These are phyloP conservation scores for Luvunga scandens DNA, from an alignment of 345 rosid species.

Conservation along the genomic window DNA sequence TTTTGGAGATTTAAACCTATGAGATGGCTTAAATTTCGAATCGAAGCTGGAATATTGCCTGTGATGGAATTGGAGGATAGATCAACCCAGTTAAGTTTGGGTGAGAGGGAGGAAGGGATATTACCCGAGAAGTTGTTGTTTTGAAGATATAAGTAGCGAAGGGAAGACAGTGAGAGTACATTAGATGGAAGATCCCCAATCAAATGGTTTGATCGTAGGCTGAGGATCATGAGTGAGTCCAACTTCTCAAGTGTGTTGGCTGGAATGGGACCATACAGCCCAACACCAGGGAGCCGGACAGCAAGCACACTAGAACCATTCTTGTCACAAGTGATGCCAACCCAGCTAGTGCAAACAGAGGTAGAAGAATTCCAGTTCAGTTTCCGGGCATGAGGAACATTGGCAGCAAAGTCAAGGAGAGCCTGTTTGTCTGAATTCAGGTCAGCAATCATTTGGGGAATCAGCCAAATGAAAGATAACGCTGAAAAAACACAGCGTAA, in stretches of 20 bases:
- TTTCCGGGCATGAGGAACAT: conserved; percentile 69
- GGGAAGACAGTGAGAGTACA: conserved; percentile 69
- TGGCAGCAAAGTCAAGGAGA: conserved; percentile 64
- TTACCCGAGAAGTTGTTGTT: conserved; percentile 74
- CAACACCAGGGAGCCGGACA: conserved; percentile 78
- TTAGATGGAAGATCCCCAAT: conserved; percentile 70
- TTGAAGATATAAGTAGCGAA: conserved; percentile 64
- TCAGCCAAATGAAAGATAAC: conserved; percentile 32
- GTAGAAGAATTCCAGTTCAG: conserved; percentile 71
- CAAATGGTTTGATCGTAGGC: conserved; percentile 71
- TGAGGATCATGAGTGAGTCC: conserved; percentile 66
- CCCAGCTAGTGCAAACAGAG: conserved; percentile 64
- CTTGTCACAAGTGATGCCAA: conserved; percentile 66
- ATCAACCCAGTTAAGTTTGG: conserved; percentile 56
- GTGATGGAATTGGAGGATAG: conserved; percentile 71
- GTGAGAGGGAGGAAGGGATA: conserved; percentile 56
- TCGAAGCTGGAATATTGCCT: conserved; percentile 54
- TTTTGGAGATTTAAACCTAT: conserved; percentile 59
- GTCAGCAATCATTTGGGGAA: conserved; percentile 40
- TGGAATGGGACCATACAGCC: conserved; percentile 78
- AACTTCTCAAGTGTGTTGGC: conserved; percentile 69
- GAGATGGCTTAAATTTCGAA: conserved; percentile 55
- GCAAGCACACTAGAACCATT: conserved; percentile 56
- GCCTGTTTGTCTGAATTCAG: conserved; percentile 65
- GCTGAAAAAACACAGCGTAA: conserved; percentile 20